A percentile compares a stretch with the other conserved stretches of the same genome.
Conservation (phyloP, 2,329 filamentous ascomycete species). For the Xylaria polymorpha region DNA sequence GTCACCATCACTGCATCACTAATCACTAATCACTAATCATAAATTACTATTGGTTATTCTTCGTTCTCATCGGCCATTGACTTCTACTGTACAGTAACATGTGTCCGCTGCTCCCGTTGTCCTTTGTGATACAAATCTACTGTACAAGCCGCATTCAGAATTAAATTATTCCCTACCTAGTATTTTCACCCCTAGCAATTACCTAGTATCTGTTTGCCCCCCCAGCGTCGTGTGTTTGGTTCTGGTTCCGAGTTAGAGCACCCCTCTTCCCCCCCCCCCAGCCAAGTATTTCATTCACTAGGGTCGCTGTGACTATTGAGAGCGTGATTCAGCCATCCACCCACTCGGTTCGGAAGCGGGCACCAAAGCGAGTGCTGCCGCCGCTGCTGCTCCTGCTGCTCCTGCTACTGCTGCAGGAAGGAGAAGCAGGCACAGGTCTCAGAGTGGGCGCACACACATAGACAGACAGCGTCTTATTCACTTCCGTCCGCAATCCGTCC, state of each 20-base stretch:
- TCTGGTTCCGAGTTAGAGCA: conserved; percentile 30
- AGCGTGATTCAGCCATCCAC: conserved; percentile 41
- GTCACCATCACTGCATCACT: not conserved
- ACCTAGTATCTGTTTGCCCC: conserved; percentile 34
- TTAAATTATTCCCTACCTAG: not conserved
- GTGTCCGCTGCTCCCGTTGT: conserved; percentile 17
- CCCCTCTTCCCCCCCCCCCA: no score
- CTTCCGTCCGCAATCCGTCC: not conserved
- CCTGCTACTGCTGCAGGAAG: conserved; percentile 10
- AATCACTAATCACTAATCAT: not conserved
- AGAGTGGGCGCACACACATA: conserved; percentile 16
- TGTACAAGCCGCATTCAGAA: conserved; percentile 30
- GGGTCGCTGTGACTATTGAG: conserved; percentile 37
- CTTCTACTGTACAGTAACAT: not conserved
- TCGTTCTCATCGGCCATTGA: conserved; percentile 2
- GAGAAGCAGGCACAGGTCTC: conserved; percentile 5
- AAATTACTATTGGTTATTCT: not conserved
- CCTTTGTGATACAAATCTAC: conserved; percentile 35
- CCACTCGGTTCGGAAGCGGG: conserved; percentile 32
- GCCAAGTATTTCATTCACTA: conserved; percentile 30
- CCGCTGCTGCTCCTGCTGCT: not conserved
- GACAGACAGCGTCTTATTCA: not conserved
- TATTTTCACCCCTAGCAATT: not conserved
- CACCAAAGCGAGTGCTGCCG: conserved; percentile 18
- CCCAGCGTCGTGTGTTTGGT: conserved; percentile 30